Base-by-base conservation (phyloP, 495 filamentous ascomycete species). In the Neurospora sp. region DNA sequence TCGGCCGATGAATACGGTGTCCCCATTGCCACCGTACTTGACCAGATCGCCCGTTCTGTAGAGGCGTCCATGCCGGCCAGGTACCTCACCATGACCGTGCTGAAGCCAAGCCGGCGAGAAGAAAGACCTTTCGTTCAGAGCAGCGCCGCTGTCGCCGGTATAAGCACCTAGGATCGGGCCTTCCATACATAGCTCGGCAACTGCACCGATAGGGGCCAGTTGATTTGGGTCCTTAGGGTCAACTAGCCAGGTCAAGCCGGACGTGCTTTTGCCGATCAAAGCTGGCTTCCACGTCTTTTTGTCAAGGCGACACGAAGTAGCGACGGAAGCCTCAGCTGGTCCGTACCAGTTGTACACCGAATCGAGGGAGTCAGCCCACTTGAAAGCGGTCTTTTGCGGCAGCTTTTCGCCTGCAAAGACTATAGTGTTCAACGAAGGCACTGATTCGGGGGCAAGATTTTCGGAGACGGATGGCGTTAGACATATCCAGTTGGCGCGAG, bases 131-230 rank as follows among this genome's bases (percentile, higher is more conserved):
- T n/a, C 42, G 18, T 44, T 44, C 42, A 44, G 2, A 44, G 42
- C 18, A 44, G 42, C 16, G 7, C 42, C 42, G 18, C 42, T n/a
- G 35, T 85, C 79, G 16, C 74, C 44, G 39, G 89, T 78, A 71
- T 87, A 90, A 0, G 81, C 75, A 2, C 86, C 85, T 10, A 87
- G 73, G 37, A 82, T 75, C 8, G 84, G 83, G 1, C 87, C 87
- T 39, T 79, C 80, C 12, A 88, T 76, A 8, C 82, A 76, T 27
- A 87, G 74, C 74, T 88, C 86, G 5, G 85, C 86, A 16, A 84
- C 77, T 3, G 78, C 77, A 9, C 86, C 86, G 39, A 83, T 77
- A 2, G 85, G 83, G 37, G 82, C 73, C 6, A 86, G 72, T 4
- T 39, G 71, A 20, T 82, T 41, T 40, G 78, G 73, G 59, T 79